phyloP scores from a whole-genome alignment of 78 protist species.

The Parvularia atlantis region DNA sequence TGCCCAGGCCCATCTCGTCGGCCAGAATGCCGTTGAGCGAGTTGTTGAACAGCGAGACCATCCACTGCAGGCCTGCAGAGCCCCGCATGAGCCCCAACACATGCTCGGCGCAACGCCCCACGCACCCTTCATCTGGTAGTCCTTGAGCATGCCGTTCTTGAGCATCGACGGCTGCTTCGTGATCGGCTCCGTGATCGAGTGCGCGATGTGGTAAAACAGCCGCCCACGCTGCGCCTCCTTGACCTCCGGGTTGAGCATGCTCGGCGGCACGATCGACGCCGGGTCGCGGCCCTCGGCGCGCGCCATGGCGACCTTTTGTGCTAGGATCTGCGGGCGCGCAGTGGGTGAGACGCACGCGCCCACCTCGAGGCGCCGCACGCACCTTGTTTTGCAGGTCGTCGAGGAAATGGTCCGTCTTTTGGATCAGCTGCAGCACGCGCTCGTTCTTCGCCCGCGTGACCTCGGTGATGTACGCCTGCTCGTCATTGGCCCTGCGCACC shows the following conservation, averaged over 20 bases:
- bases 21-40: slow-evolving; percentile 91
- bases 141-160: slow-evolving; percentile 27
- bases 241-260: background rate
- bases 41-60: slow-evolving; percentile 76
- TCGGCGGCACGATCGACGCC: background rate
- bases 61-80: slow-evolving; percentile 91
- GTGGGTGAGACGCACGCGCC: too few relatives aligned
- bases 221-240: background rate
- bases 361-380: too few relatives aligned
- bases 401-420: too few relatives aligned
- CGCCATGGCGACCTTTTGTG: background rate
- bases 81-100: too few relatives aligned
- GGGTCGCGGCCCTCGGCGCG: background rate
- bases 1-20: slow-evolving; percentile 99
- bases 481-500: background rate
- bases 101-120: too few relatives aligned
- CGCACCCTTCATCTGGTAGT: slow-evolving; percentile 16
- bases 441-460: too few relatives aligned
- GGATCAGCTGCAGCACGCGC: too few relatives aligned
- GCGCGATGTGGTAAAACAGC: background rate
- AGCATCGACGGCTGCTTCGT: slow-evolving; percentile 26
- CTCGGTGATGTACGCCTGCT: too few relatives aligned
- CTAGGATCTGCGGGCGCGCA: background rate
- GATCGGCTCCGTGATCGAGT: background rate
- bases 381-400: too few relatives aligned